These are phyloP conservation scores for Rhodotorula graminis DNA, from an alignment of 768 basidiomycete genomes.

Conservation along the genomic window DNA sequence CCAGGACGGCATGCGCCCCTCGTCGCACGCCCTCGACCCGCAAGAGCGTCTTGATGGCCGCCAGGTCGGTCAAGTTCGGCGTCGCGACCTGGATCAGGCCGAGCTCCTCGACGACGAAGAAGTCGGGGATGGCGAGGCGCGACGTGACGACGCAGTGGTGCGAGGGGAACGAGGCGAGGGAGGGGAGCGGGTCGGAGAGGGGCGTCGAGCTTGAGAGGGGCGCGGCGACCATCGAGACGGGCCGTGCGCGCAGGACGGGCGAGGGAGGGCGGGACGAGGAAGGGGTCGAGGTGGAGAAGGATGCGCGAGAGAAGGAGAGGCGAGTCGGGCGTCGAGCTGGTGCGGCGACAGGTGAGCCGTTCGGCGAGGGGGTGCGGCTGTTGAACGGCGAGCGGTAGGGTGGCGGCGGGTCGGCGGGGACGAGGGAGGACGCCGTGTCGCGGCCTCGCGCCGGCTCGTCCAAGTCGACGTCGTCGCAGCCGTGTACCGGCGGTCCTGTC, in stretches of 20 bases:
- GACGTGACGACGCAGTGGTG: neutral
- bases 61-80: neutral
- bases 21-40: conserved; percentile 3
- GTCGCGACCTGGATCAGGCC: neutral
- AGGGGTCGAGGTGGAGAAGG: neutral
- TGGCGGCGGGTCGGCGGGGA: neutral
- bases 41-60: conserved; percentile 2
- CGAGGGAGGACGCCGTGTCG: neutral
- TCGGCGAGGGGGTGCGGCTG: neutral
- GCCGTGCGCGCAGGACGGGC: neutral
- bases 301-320: neutral
- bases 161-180: neutral
- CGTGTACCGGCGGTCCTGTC: neutral
- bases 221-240: neutral
- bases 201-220: neutral
- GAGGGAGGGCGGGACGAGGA: neutral
- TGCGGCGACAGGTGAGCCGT: neutral
- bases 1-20: conserved; percentile 8
- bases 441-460: neutral
- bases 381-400: neutral
- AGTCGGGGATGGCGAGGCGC: neutral
- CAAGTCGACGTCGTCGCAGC: neutral
- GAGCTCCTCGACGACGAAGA: neutral
- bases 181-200: neutral
- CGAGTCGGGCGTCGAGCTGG: neutral